phyloP scores from a whole-genome alignment of 257 asterid species.

The Solanum boliviense region DNA sequence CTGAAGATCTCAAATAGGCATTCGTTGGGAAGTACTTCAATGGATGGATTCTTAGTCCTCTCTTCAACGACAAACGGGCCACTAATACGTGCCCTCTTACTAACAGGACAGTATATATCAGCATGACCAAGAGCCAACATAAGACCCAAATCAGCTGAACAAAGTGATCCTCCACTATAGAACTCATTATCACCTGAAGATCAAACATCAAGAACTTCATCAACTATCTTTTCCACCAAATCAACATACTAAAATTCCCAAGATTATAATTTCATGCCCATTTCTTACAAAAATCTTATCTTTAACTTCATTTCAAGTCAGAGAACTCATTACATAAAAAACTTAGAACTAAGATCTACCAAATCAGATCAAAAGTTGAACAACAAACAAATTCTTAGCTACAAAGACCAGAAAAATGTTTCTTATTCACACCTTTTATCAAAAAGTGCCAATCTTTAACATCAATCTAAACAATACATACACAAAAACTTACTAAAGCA shows the following conservation, averaged over 20 bases:
- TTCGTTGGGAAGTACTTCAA: slow-evolving; percentile 72
- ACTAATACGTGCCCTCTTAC: slow-evolving; percentile 56
- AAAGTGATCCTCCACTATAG: slow-evolving; percentile 29
- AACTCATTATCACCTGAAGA: slow-evolving; percentile 71
- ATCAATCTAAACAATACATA: neutral
- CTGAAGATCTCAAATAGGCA: slow-evolving; percentile 85
- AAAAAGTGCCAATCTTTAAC: neutral
- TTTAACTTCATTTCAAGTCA: neutral
- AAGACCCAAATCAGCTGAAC: slow-evolving; percentile 56
- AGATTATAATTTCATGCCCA: neutral
- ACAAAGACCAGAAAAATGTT: neutral
- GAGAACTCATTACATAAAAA: neutral
- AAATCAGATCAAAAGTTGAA: neutral
- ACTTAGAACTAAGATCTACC: neutral
- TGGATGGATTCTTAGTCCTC: slow-evolving; percentile 32
- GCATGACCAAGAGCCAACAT: slow-evolving; percentile 45
- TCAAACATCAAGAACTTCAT: neutral
- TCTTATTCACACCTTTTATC: neutral
- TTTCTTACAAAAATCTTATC: neutral
- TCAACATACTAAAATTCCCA: neutral
- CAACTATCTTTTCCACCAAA: neutral
- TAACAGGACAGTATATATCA: slow-evolving; percentile 65
- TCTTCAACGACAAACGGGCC: slow-evolving; percentile 30
- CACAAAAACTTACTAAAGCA: neutral
- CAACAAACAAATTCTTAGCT: neutral